These are phyloP conservation scores for Colletotrichum sp. DNA, from an alignment of 2,329 filamentous ascomycete genomes.

Conservation along the genomic window DNA sequence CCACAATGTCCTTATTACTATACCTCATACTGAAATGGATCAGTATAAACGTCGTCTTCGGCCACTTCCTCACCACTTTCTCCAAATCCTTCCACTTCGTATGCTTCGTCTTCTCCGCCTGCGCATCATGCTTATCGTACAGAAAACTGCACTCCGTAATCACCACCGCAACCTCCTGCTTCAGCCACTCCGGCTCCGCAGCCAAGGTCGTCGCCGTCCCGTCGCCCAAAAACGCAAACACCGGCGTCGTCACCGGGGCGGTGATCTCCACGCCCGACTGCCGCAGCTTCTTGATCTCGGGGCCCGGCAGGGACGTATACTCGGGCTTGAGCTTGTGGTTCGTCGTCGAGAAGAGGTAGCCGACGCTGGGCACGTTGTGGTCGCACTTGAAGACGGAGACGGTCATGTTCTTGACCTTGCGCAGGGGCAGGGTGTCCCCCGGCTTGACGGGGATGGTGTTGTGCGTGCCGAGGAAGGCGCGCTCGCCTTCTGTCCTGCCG, in stretches of 20 bases:
- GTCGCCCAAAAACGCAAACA: conserved; percentile 55
- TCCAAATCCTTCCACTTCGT: conserved; percentile 53
- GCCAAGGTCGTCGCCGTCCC: conserved; percentile 46
- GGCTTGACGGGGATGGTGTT: conserved; percentile 39
- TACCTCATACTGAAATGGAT: conserved; percentile 53
- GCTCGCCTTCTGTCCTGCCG: conserved; percentile 17
- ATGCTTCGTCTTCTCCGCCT: conserved; percentile 52
- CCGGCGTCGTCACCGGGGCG: conserved; percentile 37
- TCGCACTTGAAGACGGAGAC: conserved; percentile 50
- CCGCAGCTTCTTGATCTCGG: conserved; percentile 42
- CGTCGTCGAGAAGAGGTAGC: conserved; percentile 48
- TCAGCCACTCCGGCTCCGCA: conserved; percentile 43
- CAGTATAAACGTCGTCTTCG: conserved; percentile 48
- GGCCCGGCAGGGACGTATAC: conserved; percentile 37
- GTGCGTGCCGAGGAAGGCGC: conserved; percentile 41
- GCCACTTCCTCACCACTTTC: conserved; percentile 45
- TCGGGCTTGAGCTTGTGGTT: conserved; percentile 43
- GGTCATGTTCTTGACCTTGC: conserved; percentile 38
- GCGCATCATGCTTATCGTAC: conserved; percentile 44
- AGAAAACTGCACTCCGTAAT: conserved; percentile 57
- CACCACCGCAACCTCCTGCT: conserved; percentile 45
- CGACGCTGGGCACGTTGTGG: conserved; percentile 52
- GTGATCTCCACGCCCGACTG: conserved; percentile 44
- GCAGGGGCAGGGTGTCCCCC: conserved; percentile 40
- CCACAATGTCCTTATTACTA: conserved; percentile 40